Evolutionary conservation across 805 yeast species (phyloP).

Genomic region (Starmerella vitae): DNA sequence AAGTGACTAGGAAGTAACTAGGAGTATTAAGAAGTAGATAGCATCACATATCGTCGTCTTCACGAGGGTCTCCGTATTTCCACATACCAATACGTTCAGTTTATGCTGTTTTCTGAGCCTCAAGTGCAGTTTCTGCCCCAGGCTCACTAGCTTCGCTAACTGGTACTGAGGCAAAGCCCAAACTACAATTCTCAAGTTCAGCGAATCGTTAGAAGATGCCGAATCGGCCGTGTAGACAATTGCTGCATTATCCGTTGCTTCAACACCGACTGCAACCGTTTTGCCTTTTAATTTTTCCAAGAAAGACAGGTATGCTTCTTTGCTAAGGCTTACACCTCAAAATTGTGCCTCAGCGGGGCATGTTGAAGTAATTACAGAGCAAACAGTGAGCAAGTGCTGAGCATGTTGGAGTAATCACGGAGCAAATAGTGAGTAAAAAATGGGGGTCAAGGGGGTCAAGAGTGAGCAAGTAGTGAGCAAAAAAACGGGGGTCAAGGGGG

Average conservation of each 20-base stretch:
- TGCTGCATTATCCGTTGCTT: conserved; percentile 45
- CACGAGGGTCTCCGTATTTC: conserved; percentile 62
- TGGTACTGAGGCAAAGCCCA: conserved; percentile 48
- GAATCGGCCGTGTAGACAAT: conserved; percentile 32
- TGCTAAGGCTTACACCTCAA: too few species aligned
- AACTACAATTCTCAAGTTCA: conserved; percentile 45
- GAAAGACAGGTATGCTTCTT: too few species aligned
- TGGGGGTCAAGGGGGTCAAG: too few species aligned
- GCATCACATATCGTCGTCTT: conserved; percentile 32
- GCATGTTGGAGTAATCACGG: too few species aligned
- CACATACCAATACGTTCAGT: conserved; percentile 47
- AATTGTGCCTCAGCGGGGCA: too few species aligned
- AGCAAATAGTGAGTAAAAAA: too few species aligned
- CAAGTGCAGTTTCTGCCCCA: conserved; percentile 29
- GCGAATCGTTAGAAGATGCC: conserved; percentile 41
- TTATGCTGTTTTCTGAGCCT: conserved; percentile 39
- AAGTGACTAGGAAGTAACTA: too few species aligned
- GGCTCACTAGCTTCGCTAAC: conserved; percentile 22
- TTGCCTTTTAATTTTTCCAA: conserved; percentile 40
- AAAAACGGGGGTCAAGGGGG: too few species aligned
- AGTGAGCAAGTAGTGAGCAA: too few species aligned
- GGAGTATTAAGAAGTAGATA: too few species aligned
- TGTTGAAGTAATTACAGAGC: too few species aligned
- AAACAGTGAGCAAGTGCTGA: too few species aligned
- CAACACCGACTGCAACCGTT: conserved; percentile 44